Evolutionary conservation across 805 yeast genomes (phyloP), one percentile per base, ranked within the genome.

Genomic region (Kuraishia hungarica): DNA sequence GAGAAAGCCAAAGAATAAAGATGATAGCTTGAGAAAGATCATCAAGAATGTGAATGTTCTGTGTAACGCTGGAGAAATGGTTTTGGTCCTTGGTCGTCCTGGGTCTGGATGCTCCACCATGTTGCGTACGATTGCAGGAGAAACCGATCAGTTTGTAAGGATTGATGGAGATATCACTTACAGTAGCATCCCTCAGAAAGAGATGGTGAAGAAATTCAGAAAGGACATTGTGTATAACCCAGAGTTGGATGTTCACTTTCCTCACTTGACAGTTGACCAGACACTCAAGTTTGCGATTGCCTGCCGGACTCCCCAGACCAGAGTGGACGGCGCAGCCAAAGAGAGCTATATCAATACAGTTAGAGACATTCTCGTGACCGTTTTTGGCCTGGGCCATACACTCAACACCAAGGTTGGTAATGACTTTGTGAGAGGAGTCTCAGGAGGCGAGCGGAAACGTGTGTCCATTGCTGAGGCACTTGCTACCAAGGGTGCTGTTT

Each of bases 41-140:
- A n/a, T 51, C 21, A 51, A 48, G 35, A 47, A 47, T 21, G 51
- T 46, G 19, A 48, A 47, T 35, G 5, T 46, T 17, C n/a, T 51
- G n/a, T 24, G 48, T 29, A 21, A 20, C n/a, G 79, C 87, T 1
- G 90, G 91, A 61, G 90, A 85, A 61, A 78, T 85, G 83, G 76
- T 83, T 35, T 71, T 86, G 52, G 91, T 86, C 5, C 67, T 84
- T 39, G 89, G 88, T 54, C 78, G 86, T 58, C 91, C 93, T 1
- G 91, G 93, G 61, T 85, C 93, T 26, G 94, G 94, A 51, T 87
- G 92, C 66, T 83, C 92, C 2, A 80, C 90, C 2, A 72, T 86
- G 51, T 72, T 86, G 65, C 83, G 83, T 61, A 77, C 87, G 2
- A 72, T 86, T 59, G 81, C 90, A 13, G 84, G 76, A 63, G 73